These are phyloP conservation scores for Talaromyces marneffei DNA, from an alignment of 2,329 filamentous ascomycete species.

Conservation along the genomic window DNA sequence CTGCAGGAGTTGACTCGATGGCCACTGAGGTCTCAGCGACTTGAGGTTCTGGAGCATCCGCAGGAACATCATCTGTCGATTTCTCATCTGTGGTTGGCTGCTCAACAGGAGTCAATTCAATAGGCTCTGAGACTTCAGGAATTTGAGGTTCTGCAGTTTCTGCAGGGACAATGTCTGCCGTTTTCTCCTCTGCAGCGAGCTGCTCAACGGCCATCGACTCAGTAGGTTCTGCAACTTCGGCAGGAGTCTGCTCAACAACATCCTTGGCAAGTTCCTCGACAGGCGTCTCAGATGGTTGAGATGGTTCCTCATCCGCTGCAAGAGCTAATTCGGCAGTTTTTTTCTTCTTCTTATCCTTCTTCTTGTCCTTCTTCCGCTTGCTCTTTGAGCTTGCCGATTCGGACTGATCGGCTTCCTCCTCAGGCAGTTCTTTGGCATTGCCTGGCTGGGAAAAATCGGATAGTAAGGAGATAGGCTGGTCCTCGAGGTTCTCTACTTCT, in stretches of 20 bases:
- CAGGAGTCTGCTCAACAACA: background rate
- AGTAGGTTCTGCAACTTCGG: background rate
- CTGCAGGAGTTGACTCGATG: background rate
- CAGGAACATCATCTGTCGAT: background rate
- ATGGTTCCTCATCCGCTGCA: constrained; percentile 22
- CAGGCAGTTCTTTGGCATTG: background rate
- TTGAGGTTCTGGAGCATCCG: background rate
- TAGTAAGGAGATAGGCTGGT: background rate
- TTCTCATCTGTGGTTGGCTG: background rate
- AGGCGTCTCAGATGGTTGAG: background rate
- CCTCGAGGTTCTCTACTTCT: background rate
- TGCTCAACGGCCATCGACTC: background rate
- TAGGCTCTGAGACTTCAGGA: background rate
- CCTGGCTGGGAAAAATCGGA: background rate
- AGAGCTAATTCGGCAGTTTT: constrained; percentile 14
- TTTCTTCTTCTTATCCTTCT: constrained; percentile 22
- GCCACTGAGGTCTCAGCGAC: background rate
- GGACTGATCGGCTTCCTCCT: background rate
- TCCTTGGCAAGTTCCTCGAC: background rate
- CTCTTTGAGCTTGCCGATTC: constrained; percentile 17
- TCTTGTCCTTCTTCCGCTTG: constrained; percentile 35
- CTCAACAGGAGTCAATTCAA: background rate
- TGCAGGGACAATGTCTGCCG: background rate
- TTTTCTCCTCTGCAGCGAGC: background rate
- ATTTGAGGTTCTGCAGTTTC: background rate